phyloP scores from a whole-genome alignment of 2,329 filamentous ascomycete genomes.

The Xylaria sp. region DNA sequence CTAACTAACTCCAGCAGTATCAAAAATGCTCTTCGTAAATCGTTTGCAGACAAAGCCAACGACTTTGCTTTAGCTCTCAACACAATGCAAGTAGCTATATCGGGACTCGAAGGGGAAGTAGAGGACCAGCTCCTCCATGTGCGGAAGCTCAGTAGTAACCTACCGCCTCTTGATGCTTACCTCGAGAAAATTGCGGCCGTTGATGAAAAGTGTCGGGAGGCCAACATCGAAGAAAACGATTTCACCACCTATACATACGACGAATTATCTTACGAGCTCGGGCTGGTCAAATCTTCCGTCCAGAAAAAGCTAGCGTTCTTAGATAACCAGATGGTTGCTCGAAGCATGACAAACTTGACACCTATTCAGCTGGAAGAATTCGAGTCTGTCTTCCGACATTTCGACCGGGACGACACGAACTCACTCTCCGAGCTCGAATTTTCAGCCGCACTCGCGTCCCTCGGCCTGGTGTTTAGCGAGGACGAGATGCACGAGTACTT shows the following conservation, averaged over 20 bases:
- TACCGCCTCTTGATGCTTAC: conserved; percentile 90
- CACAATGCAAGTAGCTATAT: conserved; percentile 93
- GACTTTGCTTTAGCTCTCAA: conserved; percentile 96
- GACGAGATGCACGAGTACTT: conserved; percentile 99
- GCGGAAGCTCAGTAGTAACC: conserved; percentile 81
- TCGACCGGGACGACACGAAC: conserved; percentile 93
- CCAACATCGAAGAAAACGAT: conserved; percentile 99
- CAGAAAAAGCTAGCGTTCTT: conserved; percentile 96
- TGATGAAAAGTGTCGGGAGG: conserved; percentile 90
- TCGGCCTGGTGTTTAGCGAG: conserved; percentile 95
- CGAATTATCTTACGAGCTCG: conserved; percentile 91
- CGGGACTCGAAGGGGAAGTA: conserved; percentile 95
- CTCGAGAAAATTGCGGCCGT: conserved; percentile 86
- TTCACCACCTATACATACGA: conserved; percentile 99
- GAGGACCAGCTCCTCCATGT: conserved; percentile 94
- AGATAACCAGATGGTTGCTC: conserved; percentile 97
- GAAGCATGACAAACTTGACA: conserved; percentile 98
- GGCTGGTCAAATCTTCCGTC: conserved; percentile 89
- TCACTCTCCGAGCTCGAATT: conserved; percentile 93
- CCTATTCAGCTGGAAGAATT: conserved; percentile 99
- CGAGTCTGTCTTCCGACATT: conserved; percentile 97
- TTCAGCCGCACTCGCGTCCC: conserved; percentile 90
- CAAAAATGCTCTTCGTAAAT: conserved; percentile 91
- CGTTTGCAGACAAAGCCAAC: conserved; percentile 97
- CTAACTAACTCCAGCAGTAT: conserved; percentile 65